phyloP scores from a whole-genome alignment of 371 early-diverging fungal genomes.

The Smittium mucronatum region DNA sequence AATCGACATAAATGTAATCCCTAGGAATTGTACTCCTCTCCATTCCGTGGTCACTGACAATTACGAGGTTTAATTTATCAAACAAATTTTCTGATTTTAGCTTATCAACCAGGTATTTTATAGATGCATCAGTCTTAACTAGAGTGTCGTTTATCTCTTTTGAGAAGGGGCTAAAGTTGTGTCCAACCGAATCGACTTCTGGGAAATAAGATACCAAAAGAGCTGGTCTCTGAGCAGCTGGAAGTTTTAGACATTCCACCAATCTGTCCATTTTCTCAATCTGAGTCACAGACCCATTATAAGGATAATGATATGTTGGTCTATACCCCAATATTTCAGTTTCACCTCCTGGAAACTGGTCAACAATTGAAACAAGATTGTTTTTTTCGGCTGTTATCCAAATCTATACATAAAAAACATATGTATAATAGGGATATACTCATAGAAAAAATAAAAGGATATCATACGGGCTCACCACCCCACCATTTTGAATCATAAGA shows the following conservation, averaged over 20 bases:
- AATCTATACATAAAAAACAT: too few species aligned
- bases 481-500: constrained; percentile 55
- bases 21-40: constrained; percentile 32
- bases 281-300: constrained; percentile 33
- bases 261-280: constrained; percentile 48
- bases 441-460: too few species aligned
- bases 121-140: constrained; percentile 44
- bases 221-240: constrained; percentile 50
- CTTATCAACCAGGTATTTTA: constrained; percentile 45
- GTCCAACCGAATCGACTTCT: constrained; percentile 74
- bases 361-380: constrained; percentile 47
- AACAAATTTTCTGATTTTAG: constrained; percentile 44
- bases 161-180: constrained; percentile 60
- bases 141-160: constrained; percentile 46
- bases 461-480: constrained; percentile 84
- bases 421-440: too few species aligned
- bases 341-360: constrained; percentile 83
- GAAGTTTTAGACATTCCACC: constrained; percentile 63
- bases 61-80: constrained; percentile 53
- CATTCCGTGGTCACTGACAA: constrained; percentile 94
- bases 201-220: constrained; percentile 66
- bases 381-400: constrained; percentile 73
- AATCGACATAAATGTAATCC: constrained; percentile 62
- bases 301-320: constrained; percentile 58
- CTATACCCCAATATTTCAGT: constrained; percentile 36